phyloP scores from a whole-genome alignment of 805 yeast species.

The Gaillardinia entomophila region DNA sequence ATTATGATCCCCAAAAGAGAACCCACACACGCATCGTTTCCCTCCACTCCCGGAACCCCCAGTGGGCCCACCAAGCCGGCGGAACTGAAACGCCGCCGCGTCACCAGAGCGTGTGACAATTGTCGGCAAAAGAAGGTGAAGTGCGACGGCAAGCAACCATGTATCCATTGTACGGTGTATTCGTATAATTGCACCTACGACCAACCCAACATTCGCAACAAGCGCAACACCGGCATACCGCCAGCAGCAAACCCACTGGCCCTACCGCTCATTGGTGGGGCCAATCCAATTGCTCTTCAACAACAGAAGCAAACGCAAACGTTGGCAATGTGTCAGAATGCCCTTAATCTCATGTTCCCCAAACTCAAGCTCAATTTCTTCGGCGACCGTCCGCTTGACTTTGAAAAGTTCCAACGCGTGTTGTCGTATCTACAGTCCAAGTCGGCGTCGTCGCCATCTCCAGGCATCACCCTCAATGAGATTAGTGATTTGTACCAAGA shows the following conservation, averaged over 20 bases:
- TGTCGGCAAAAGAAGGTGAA: constrained; percentile 73
- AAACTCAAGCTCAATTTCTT: constrained; percentile 27
- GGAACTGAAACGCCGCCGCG: constrained; percentile 51
- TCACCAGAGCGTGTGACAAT: constrained; percentile 69
- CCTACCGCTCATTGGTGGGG: constrained; percentile 11
- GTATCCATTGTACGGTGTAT: constrained; percentile 82
- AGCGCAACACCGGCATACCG: constrained; percentile 28
- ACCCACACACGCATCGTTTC: background rate
- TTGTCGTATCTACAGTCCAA: constrained; percentile 14
- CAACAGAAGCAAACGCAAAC: constrained; percentile 5
- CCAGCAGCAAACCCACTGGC: constrained; percentile 16
- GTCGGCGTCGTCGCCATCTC: constrained; percentile 9
- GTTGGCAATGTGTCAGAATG: constrained; percentile 25
- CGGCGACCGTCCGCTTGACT: constrained; percentile 28
- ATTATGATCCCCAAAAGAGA: background rate
- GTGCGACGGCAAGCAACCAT: constrained; percentile 76
- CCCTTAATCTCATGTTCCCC: constrained; percentile 30
- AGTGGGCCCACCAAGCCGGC: constrained; percentile 9
- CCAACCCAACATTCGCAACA: constrained; percentile 62
- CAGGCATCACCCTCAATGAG: constrained; percentile 19
- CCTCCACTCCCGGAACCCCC: background rate
- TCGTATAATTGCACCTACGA: constrained; percentile 80
- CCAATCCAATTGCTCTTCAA: constrained; percentile 7
- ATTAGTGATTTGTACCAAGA: constrained; percentile 22
- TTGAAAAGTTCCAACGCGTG: constrained; percentile 27